A percentile compares a stretch with the other conserved stretches of the same genome.
Conservation (phyloP, 495 filamentous ascomycete species). For the Penicillium waksmanii region DNA sequence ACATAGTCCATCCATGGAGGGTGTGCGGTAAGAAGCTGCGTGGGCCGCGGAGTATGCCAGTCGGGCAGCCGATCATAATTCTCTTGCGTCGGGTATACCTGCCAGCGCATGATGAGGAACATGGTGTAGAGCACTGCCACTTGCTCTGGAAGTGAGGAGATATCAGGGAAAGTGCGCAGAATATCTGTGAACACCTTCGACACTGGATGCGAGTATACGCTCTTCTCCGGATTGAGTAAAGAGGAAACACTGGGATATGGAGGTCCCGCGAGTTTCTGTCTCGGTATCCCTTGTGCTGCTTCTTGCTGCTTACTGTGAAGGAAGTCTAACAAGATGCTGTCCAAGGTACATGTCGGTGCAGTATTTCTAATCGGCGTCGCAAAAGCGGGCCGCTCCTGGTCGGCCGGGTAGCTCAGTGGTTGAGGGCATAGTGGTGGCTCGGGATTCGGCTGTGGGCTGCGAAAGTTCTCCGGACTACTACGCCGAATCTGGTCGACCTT, state of each 20-base stretch:
- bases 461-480: conserved; percentile 32
- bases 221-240: conserved; percentile 67
- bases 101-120: conserved; percentile 86
- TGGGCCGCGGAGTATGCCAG: conserved; percentile 63
- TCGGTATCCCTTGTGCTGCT: conserved; percentile 60
- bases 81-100: conserved; percentile 70
- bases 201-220: conserved; percentile 66
- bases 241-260: conserved; percentile 76
- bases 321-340: conserved; percentile 76
- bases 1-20: conserved; percentile 79
- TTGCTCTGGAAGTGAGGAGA: conserved; percentile 71
- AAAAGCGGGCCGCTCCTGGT: conserved; percentile 36
- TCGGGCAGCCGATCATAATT: conserved; percentile 73
- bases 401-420: conserved; percentile 25
- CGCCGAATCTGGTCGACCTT: conserved; percentile 41
- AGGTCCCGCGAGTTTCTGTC: conserved; percentile 68
- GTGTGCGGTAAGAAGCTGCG: conserved; percentile 65
- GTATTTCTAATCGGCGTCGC: conserved; percentile 60
- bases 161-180: conserved; percentile 70
- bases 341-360: conserved; percentile 70
- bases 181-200: conserved; percentile 85
- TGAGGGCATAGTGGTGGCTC: conserved; percentile 33
- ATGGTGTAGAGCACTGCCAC: conserved; percentile 78
- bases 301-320: conserved; percentile 67
- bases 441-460: conserved; percentile 27